A percentile compares a stretch with the other conserved stretches of the same genome.
Evolutionary conservation across 129 eudicot genomes (phyloP).

Genomic region (Tanacetum coccineum): DNA sequence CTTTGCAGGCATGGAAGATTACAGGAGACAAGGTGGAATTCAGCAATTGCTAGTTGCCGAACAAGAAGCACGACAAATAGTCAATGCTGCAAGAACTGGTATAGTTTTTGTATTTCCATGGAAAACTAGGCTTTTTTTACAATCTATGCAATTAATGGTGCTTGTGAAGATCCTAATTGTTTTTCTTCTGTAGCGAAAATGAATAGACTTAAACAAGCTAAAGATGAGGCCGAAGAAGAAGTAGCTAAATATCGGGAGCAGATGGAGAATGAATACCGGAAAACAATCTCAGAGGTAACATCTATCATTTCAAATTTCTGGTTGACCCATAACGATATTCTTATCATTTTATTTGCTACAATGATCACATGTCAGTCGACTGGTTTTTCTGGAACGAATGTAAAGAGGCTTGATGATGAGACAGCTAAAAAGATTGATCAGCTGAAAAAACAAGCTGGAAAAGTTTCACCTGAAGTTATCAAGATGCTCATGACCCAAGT

Average conservation of each 20-base stretch:
- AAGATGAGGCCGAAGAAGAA: slow-evolving; percentile 83
- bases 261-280: slow-evolving; percentile 73
- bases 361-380: slow-evolving; percentile 43
- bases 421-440: slow-evolving; percentile 56
- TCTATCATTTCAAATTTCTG: neutral
- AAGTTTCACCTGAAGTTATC: slow-evolving; percentile 61
- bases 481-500: slow-evolving; percentile 54
- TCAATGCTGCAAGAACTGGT: slow-evolving; percentile 41
- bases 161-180: neutral
- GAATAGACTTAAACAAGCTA: slow-evolving; percentile 76
- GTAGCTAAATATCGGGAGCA: slow-evolving; percentile 80
- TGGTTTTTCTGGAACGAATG: slow-evolving; percentile 79
- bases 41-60: slow-evolving; percentile 41
- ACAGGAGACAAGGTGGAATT: slow-evolving; percentile 43
- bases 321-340: neutral
- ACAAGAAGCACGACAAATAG: slow-evolving; percentile 44
- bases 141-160: neutral
- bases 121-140: neutral
- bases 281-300: slow-evolving; percentile 55
- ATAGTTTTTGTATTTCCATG: neutral
- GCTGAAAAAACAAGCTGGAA: slow-evolving; percentile 54
- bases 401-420: slow-evolving; percentile 67
- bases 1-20: slow-evolving; percentile 34
- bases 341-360: slow-evolving; percentile 6
- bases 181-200: slow-evolving; percentile 46